Base-by-base conservation (phyloP, 2,329 filamentous ascomycete species). In the Botryotinia convoluta region DNA sequence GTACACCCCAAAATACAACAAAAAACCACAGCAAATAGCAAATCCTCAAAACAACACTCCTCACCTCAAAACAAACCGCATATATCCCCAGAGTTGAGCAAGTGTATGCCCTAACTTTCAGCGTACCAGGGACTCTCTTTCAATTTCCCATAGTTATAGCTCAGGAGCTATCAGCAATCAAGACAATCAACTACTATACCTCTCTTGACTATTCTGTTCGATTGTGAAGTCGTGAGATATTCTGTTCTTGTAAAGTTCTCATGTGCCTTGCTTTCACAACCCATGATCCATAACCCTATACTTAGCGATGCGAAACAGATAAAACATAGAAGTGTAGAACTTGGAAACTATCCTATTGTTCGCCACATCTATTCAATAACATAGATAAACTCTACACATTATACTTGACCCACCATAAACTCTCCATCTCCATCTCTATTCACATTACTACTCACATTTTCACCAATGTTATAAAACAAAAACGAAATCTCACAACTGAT, bases 221-320 rank as follows among this genome's bases (percentile, higher is more conserved):
- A 57, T 57, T 29, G 14, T 9, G 51, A 29, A 54, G 26, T 14
- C 3, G 12, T 54, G 5, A 2, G 51, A 29, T 7, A 18, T 54
- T 0, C n/a, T 54, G 6, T 29, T 3, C 14, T 0, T 14, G n/a
- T 54, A 18, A 3, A 54, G 3, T 32, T 0, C 6, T 7, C n/a
- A 1, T 8, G 14, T 18, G 5, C 6, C n/a, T 18, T 18, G 7
- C 4, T 54, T 51, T 26, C n/a, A 57, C 26, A 14, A 7, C 26
- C 45, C 4, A 51, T 14, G 4, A 12, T 9, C 22, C 9, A 48
- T 16, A 26, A 54, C 14, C n/a, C n/a, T 7, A 29, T 18, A 18
- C 14, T 1, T 0, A 29, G 14, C 51, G n/a, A n/a, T 18, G 4
- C 6, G 14, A 2, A 29, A 57, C 12, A 9, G 3, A 57, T 9